phyloP scores from a whole-genome alignment of 2,329 filamentous ascomycete species.

The Neonectria punicea region DNA sequence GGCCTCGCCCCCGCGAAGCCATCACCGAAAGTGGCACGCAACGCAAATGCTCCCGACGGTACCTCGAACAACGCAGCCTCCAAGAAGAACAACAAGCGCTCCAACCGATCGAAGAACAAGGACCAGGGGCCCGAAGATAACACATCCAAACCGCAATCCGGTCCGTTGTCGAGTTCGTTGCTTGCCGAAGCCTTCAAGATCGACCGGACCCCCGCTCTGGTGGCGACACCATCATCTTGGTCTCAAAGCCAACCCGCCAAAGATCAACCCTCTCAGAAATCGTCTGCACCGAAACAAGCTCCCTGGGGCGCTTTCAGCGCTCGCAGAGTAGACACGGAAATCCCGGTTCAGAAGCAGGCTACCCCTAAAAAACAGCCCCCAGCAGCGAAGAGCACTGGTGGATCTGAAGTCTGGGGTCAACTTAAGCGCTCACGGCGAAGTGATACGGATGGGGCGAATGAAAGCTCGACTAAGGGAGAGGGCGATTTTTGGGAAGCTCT shows the following conservation, averaged over 20 bases:
- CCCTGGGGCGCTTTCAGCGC: constrained; percentile 40
- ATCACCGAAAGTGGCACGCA: constrained; percentile 10
- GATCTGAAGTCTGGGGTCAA: constrained; percentile 39
- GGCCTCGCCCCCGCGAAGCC: constrained; percentile 33
- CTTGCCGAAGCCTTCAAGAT: constrained; percentile 49
- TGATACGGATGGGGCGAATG: background rate
- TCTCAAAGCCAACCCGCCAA: constrained; percentile 25
- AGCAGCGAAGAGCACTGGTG: background rate
- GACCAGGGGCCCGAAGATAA: constrained; percentile 14
- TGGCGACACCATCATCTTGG: constrained; percentile 43
- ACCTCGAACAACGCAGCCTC: background rate
- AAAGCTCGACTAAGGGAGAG: constrained; percentile 1
- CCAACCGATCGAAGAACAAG: constrained; percentile 10
- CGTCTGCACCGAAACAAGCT: constrained; percentile 1
- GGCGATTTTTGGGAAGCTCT: constrained; percentile 40
- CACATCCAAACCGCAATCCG: constrained; percentile 16
- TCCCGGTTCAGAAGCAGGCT: constrained; percentile 21
- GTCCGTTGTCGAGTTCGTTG: constrained; percentile 42
- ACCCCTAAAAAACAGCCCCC: background rate
- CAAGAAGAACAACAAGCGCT: constrained; percentile 2
- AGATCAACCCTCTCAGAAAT: background rate
- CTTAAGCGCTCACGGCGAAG: constrained; percentile 33
- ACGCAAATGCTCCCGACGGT: constrained; percentile 10
- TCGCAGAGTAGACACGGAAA: constrained; percentile 34
- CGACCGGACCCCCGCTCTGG: constrained; percentile 38